Conservation (phyloP, 2,329 filamentous ascomycete genomes). For the Sporothrix phasma region DNA sequence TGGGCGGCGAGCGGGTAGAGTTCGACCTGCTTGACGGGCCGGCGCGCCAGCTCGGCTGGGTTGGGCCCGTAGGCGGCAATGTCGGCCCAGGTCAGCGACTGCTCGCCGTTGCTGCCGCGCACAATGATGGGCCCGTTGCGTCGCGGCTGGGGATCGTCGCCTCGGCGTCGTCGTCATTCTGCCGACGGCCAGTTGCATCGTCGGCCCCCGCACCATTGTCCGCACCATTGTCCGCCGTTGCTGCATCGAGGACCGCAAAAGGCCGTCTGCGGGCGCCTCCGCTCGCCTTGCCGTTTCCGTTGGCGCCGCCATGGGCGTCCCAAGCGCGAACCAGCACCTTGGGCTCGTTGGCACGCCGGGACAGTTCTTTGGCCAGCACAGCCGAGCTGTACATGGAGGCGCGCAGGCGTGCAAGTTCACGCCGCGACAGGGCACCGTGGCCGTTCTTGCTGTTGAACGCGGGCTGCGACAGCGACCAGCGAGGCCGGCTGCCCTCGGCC, state of each 20-base stretch:
- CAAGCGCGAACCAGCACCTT: slow-evolving; percentile 26
- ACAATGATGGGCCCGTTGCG: neutral
- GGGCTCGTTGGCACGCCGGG: slow-evolving; percentile 48
- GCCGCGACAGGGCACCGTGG: slow-evolving; percentile 29
- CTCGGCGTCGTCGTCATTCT: neutral
- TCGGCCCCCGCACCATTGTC: slow-evolving; percentile 16
- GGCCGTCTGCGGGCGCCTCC: neutral
- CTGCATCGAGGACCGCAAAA: neutral
- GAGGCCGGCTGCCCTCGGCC: slow-evolving; percentile 27
- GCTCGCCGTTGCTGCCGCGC: slow-evolving; percentile 11
- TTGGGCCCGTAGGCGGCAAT: slow-evolving; percentile 34
- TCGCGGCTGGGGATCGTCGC: neutral
- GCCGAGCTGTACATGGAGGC: slow-evolving; percentile 72
- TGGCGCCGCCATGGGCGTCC: slow-evolving; percentile 12
- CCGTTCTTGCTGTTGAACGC: neutral
- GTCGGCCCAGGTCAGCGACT: slow-evolving; percentile 31
- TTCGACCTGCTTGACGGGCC: slow-evolving; percentile 33
- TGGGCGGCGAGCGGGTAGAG: slow-evolving; percentile 43
- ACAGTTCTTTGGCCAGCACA: slow-evolving; percentile 80
- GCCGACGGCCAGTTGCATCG: no score
- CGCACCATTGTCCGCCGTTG: slow-evolving; percentile 19
- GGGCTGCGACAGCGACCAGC: slow-evolving; percentile 21
- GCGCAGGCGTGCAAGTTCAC: slow-evolving; percentile 71
- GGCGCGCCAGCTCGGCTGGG: slow-evolving; percentile 24
- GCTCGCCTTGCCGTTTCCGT: neutral